A percentile compares a stretch with the other conserved stretches of the same genome.
phyloP scores from a whole-genome alignment of 176 grass and related monocot species.

The Cocos nucifera region DNA sequence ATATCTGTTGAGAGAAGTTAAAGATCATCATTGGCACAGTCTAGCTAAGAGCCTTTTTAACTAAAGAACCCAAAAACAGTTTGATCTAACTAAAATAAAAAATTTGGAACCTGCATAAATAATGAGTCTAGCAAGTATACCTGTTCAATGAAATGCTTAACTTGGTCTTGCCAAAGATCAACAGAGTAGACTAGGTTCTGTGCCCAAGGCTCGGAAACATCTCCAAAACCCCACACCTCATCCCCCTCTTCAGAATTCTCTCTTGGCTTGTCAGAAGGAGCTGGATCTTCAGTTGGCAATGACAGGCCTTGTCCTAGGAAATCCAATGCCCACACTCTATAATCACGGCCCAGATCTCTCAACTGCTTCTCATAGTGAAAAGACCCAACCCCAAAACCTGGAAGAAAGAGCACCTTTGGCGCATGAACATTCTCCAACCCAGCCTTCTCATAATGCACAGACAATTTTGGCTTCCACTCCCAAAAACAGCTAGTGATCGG shows the following conservation, averaged over 20 bases:
- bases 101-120: neutral
- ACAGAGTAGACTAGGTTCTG: constrained; percentile 63
- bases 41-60: too few species aligned
- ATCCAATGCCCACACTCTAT: constrained; percentile 94
- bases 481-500: constrained; percentile 69
- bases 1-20: too few species aligned
- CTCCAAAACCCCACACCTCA: constrained; percentile 71
- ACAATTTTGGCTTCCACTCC: constrained; percentile 87
- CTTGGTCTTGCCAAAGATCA: constrained; percentile 82
- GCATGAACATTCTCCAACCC: constrained; percentile 54
- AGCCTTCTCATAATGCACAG: constrained; percentile 80
- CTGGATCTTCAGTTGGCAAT: constrained; percentile 69
- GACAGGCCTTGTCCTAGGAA: constrained; percentile 90
- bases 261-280: constrained; percentile 29
- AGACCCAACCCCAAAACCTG: constrained; percentile 75
- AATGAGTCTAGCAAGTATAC: constrained; percentile 23
- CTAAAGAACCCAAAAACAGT: too few species aligned
- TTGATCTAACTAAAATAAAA: too few species aligned
- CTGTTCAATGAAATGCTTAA: constrained; percentile 84
- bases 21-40: too few species aligned
- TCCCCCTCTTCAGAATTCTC: constrained; percentile 4
- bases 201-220: constrained; percentile 80
- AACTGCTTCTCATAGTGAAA: constrained; percentile 97
- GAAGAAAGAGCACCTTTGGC: constrained; percentile 79
- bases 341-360: constrained; percentile 65